Evolutionary conservation across 805 yeast genomes (phyloP).

Genomic region (Pichia phayaonensis): DNA sequence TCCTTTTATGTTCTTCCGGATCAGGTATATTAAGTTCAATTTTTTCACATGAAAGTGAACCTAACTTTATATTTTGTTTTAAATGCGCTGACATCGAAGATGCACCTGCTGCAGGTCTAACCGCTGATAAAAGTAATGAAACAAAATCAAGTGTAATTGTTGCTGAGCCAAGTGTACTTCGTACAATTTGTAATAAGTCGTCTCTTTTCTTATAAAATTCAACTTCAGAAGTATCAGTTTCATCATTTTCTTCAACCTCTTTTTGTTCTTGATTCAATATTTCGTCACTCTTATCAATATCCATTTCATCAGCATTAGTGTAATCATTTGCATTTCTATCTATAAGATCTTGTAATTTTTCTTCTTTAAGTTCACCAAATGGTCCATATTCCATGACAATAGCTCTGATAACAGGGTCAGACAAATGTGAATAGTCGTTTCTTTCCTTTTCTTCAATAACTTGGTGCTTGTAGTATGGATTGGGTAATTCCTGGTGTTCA

Average conservation of each 20-base stretch:
- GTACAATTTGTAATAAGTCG: conserved; percentile 46
- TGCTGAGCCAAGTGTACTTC: conserved; percentile 77
- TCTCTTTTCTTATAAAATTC: conserved; percentile 42
- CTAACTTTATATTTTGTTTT: conserved; percentile 64
- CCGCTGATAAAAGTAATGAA: conserved; percentile 70
- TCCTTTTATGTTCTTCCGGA: conserved; percentile 9
- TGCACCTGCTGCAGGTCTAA: conserved; percentile 78
- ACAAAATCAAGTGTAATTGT: conserved; percentile 84
- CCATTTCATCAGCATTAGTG: conserved; percentile 10
- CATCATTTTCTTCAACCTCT: conserved; percentile 1
- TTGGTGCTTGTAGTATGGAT: conserved; percentile 9
- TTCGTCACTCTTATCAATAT: conserved; percentile 9
- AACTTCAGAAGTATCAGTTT: conserved; percentile 22
- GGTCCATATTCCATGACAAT: conserved; percentile 26
- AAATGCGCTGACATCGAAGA: conserved; percentile 84
- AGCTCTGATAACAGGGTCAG: conserved; percentile 9
- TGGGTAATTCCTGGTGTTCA: conserved; percentile 9
- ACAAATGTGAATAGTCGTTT: conserved; percentile 16
- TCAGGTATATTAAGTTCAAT: conserved; percentile 23
- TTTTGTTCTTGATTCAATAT: conserved; percentile 16
- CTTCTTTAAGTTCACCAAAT: conserved; percentile 53
- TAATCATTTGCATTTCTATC: conserved; percentile 2
- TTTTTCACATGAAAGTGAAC: conserved; percentile 54
- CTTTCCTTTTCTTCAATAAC: not conserved
- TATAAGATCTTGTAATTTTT: conserved; percentile 40